phyloP scores from a whole-genome alignment of 1,139 yeast genomes.

The Geotrichum klebahnii region DNA sequence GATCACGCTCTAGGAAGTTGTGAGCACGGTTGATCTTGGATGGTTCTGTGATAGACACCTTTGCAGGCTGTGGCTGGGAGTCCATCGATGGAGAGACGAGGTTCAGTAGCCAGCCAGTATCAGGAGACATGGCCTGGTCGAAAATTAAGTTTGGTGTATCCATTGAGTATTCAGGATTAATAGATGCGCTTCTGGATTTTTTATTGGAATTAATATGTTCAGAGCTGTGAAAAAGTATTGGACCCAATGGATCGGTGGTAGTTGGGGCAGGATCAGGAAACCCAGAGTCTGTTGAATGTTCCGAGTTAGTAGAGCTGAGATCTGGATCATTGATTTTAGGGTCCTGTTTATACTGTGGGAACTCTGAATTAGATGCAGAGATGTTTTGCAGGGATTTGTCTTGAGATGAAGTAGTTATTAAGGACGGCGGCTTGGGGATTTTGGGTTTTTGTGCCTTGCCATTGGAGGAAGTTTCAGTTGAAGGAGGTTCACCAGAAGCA shows the following conservation, averaged over 20 bases:
- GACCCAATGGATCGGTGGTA: too few relatives aligned
- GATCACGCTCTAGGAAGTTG: conserved; percentile 4
- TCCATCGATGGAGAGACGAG: conserved; percentile 14
- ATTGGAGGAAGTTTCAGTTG: neutral
- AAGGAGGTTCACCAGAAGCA: conserved; percentile 9
- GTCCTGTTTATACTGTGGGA: too few relatives aligned
- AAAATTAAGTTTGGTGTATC: conserved; percentile 12
- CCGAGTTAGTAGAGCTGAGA: neutral
- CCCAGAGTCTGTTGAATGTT: too few relatives aligned
- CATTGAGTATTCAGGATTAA: neutral
- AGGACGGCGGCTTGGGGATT: neutral
- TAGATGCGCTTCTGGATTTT: neutral
- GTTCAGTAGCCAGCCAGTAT: conserved; percentile 19
- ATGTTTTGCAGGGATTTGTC: too few relatives aligned
- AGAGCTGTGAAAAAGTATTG: too few relatives aligned
- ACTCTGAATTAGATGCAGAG: too few relatives aligned
- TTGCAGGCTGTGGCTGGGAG: neutral
- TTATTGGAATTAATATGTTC: too few relatives aligned
- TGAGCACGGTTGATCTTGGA: conserved; percentile 1
- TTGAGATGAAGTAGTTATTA: neutral
- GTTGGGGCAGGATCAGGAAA: too few relatives aligned
- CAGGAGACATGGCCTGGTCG: conserved; percentile 18
- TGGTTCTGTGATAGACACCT: conserved; percentile 2
- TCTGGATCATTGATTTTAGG: too few relatives aligned
- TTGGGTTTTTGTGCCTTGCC: neutral